Evolutionary conservation across 805 yeast species (phyloP), one percentile per base, ranked within the genome.

Genomic region (Kuraishia cidri): DNA sequence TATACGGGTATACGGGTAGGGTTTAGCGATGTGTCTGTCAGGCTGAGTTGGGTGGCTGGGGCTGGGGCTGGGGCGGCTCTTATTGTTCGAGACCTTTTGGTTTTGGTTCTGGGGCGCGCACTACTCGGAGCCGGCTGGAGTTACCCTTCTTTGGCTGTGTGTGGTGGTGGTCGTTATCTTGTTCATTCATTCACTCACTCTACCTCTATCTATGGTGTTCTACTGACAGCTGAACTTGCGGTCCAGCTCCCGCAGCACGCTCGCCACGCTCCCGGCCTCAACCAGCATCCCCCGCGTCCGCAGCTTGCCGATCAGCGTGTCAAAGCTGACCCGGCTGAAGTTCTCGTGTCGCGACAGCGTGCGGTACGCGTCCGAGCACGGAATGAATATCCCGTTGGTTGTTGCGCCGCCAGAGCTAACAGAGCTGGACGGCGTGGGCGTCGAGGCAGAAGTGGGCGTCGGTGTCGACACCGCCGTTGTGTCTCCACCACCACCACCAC

Each of bases 321-420:
- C 72, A 47, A 85, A 75, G 40, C 84, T 92, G 13, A 79, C 84
- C 6, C 73, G 63, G 37, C 72, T 69, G 57, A 85, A 85, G 43
- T 77, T 74, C 46, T 80, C 79, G 53, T 86, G 95, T 36, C 94
- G 64, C 21, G 88, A 76, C 32, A 88, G 66, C 3, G 95, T 84
- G 55, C 79, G 81, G 58, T 85, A 87, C 1, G 96, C 95, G 46
- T 87, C 95, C 10, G 88, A 76, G 48, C 92, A 81, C 2, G 96
- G 94, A 30, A 87, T 84, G 42, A 75, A 87, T 25, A 24, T 19
- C 22, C 9, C n/a, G 19, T 26, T 31, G 33, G 27, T 13, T 38
- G 36, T 25, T 15, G 15, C 15, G 7, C 5, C 4, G 13, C 27
- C 46, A 33, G 37, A 41, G 35, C 18, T 46, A 24, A 14, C 14